Evolutionary conservation across 306 rosid species (phyloP), one percentile per base, ranked within the genome.

Genomic region (Corylus avellana): DNA sequence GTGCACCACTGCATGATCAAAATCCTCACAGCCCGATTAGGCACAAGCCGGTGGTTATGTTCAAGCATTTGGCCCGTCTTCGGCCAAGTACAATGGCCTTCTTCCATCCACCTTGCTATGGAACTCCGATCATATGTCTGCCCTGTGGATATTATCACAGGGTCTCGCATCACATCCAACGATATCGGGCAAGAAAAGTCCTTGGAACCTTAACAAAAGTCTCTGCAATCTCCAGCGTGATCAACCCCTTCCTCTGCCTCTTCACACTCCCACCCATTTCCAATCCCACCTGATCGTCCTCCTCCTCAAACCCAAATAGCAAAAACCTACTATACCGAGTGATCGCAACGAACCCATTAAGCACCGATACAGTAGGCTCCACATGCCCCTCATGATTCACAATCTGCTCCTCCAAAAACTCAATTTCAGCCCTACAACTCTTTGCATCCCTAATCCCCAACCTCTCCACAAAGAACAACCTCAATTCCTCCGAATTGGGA

Each of bases 321-420:
- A 91, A 83, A 83, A 94, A 94, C 81, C 97, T 94, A 75, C 93
- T 90, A 69, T 91, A 94, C 83, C 98, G 74, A 0, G 92, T 92
- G 75, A 94, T 79, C 0, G 98, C 97, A 79, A 94, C 95, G 68
- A 94, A 92, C 50, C 98, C 97, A 62, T 92, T 91, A 25, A 94
- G 91, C 73, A 91, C 93, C 3, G 97, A 82, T 71, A 86, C 85
- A 0, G 92, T 85, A 0, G 97, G 98, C 80, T 94, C 98, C 68
- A 91, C 77, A 70, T 94, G 97, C 16, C 97, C 98, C 58, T 94
- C 97, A 9, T 92, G 92, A 72, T 92, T 94, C 44, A 91, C 91
- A 86, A 94, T 94, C 88, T 91, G 98, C 85, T 94, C 98, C 81
- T 92, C 98, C 90, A 94, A 80, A 42, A 83, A 90, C 86, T 92